Evolutionary conservation across 2,329 filamentous ascomycete species (phyloP).

Genomic region (Colletotrichum nymphaeae): DNA sequence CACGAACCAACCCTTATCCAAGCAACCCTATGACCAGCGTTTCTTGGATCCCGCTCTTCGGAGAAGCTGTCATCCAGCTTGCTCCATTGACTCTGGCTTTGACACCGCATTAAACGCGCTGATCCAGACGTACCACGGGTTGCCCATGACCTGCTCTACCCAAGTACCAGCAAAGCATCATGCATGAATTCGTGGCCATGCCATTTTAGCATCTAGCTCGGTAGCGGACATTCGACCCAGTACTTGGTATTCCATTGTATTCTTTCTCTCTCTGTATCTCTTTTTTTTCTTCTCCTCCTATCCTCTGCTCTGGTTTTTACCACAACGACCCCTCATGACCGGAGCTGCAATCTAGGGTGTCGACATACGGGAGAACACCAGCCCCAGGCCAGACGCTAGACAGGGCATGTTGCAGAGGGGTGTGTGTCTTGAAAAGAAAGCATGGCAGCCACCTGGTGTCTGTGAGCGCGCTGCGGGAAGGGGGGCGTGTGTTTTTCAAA

Average conservation of each 20-base stretch:
- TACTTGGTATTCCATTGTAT: constrained; percentile 42
- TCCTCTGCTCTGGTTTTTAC: neutral
- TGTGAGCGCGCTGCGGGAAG: constrained; percentile 24
- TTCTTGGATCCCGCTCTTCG: constrained; percentile 21
- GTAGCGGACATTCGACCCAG: constrained; percentile 45
- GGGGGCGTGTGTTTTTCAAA: constrained; percentile 34
- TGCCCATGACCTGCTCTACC: constrained; percentile 44
- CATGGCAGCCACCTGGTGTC: constrained; percentile 34
- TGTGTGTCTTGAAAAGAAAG: constrained; percentile 31
- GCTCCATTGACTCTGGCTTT: constrained; percentile 23
- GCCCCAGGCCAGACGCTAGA: constrained; percentile 26
- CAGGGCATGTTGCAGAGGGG: constrained; percentile 21
- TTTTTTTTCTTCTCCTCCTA: neutral
- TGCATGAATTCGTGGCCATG: constrained; percentile 60
- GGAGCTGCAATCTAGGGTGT: constrained; percentile 21
- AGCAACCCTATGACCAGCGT: constrained; percentile 7
- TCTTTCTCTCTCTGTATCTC: constrained; percentile 21
- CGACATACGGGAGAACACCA: constrained; percentile 32
- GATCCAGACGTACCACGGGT: constrained; percentile 41
- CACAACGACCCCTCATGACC: constrained; percentile 20
- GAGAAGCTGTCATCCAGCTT: constrained; percentile 24
- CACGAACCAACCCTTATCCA: constrained; percentile 25
- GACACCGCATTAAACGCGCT: constrained; percentile 40
- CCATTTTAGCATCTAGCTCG: constrained; percentile 48
- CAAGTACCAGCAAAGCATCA: constrained; percentile 40